Evolutionary conservation across 179 eudicot species (phyloP).

Genomic region (Heliamphora pulchella): DNA sequence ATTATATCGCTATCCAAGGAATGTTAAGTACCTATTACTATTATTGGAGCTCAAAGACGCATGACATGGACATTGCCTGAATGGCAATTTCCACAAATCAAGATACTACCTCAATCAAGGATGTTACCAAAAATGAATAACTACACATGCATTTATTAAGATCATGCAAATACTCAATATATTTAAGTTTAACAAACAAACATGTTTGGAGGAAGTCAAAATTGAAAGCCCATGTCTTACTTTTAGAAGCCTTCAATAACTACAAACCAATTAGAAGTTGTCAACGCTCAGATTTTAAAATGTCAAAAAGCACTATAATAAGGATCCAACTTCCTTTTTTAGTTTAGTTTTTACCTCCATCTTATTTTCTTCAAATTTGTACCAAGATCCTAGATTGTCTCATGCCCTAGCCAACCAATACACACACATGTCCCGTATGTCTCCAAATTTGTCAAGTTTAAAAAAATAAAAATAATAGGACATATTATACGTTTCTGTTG

Average conservation of each 20-base stretch:
- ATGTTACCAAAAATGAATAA: not conserved
- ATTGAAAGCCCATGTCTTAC: not conserved
- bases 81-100: not conserved
- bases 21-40: not conserved
- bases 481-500: too few species aligned
- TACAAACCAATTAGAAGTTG: not conserved
- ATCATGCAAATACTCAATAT: not conserved
- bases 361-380: too few species aligned
- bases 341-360: too few species aligned
- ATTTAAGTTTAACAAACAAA: not conserved
- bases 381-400: too few species aligned
- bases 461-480: too few species aligned
- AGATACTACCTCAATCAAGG: not conserved
- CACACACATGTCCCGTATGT: too few species aligned
- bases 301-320: too few species aligned
- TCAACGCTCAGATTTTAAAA: not conserved
- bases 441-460: too few species aligned
- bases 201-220: not conserved
- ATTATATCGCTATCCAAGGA: not conserved
- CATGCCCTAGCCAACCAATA: too few species aligned
- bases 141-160: not conserved
- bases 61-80: not conserved
- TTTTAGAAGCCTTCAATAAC: too few species aligned
- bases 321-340: too few species aligned
- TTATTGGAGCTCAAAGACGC: not conserved